Evolutionary conservation across 352 stramenopile species (phyloP).

Genomic region (Elongisporangium senticosum): DNA sequence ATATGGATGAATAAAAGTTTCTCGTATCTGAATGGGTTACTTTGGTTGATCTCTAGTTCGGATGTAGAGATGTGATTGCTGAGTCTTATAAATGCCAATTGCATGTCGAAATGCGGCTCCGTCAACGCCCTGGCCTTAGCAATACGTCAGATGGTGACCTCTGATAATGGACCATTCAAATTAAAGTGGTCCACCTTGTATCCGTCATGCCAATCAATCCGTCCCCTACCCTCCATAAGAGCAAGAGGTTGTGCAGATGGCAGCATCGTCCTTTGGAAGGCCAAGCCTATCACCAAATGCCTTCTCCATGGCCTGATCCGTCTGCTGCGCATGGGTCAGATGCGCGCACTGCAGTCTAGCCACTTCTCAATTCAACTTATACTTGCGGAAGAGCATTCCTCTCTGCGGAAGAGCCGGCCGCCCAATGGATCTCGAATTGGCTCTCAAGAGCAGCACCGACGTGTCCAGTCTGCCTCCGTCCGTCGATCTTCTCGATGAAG

Average conservation of each 20-base stretch:
- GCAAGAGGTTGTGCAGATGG: not conserved
- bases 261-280: not conserved
- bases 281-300: not conserved
- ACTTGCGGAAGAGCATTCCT: not conserved
- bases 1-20: too few species aligned
- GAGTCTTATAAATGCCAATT: too few species aligned
- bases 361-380: not conserved
- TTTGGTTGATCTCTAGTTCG: too few species aligned
- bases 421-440: not conserved
- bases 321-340: not conserved
- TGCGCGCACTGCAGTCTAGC: not conserved
- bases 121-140: too few species aligned
- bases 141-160: too few species aligned
- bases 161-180: too few species aligned
- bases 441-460: slow-evolving; percentile 27
- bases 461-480: slow-evolving; percentile 37
- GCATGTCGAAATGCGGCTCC: too few species aligned
- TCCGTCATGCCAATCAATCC: not conserved
- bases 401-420: not conserved
- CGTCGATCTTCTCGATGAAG: slow-evolving; percentile 49
- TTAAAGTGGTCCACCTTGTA: not conserved
- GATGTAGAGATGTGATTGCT: too few species aligned
- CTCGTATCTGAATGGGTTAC: too few species aligned
- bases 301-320: not conserved
- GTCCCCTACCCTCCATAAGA: not conserved